Base-by-base conservation (phyloP, 192 early-diverging fungal genomes). In the Coemansia sp. region DNA sequence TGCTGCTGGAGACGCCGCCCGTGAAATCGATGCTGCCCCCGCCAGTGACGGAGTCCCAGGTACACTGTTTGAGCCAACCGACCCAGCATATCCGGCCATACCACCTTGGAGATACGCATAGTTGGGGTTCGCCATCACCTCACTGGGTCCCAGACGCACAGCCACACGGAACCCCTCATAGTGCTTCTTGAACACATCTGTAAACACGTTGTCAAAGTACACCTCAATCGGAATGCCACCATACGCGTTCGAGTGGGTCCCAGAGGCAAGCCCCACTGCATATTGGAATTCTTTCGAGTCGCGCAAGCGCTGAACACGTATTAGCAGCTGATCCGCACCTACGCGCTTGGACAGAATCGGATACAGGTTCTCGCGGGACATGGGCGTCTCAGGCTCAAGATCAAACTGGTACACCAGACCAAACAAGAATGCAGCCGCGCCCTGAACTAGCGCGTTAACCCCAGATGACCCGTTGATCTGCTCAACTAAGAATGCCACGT, bases 401-500 rank as follows among this genome's bases (percentile, higher is more conserved):
- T 97, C 94, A 73, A 88, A 99, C 73, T 97, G 88, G 58, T 93
- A 92, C 32, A 90, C 83, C 8, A 96, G 83, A 3, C 94, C 90
- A 23, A 97, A 75, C 27, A 96, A 67, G 71, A 90, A 96, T 4
- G 94, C 93, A 2, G 92, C 85, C 45, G 97, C 74, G 8, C 97
- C 95, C 79, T 98, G 97, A 0, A 95, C 88, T 43, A 93, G 75
- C 22, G 92, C 86, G 61, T 95, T 90, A 35, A 91, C 86, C 7
- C 89, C 87, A 32, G 95, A 92, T 0, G 92, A 89, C 54, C 93
- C 90, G 55, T 84, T 91, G 51, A 99, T 90, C 75, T 93, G 87
- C 69, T 94, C 92, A 14, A 97, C 93, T 25, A 99, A 70, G 81
- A 95, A 97, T 60, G 94, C 89, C 12, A 96, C 75, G 68, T 97